Conservation (phyloP, 495 filamentous ascomycete genomes). For the Cladorrhinum samala region DNA sequence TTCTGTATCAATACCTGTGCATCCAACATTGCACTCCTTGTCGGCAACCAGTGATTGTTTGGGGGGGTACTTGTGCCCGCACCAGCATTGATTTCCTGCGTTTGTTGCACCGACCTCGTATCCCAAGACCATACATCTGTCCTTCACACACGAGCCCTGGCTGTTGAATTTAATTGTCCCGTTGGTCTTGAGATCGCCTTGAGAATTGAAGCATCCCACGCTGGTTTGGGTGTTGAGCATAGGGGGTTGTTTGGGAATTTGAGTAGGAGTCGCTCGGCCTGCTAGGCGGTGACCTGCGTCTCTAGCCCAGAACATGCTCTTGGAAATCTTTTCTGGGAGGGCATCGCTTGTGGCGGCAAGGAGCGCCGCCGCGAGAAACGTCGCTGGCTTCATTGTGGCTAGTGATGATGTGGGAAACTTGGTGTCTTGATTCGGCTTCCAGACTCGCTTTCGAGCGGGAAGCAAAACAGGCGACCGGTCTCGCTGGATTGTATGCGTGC, state of each 20-base stretch:
- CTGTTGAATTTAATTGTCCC: conserved; percentile 7
- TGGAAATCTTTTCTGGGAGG: conserved; percentile 14
- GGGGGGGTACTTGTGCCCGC: conserved; percentile 55
- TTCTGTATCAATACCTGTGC: conserved; percentile 47
- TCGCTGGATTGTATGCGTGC: background rate
- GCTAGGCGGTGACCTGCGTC: background rate
- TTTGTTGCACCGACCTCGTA: conserved; percentile 14
- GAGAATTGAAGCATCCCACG: conserved; percentile 29
- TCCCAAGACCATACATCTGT: conserved; percentile 5
- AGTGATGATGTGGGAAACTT: too few species aligned
- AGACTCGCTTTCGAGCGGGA: too few species aligned
- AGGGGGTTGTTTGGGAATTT: conserved; percentile 5
- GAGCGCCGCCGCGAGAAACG: conserved; percentile 14
- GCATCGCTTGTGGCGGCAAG: conserved; percentile 10
- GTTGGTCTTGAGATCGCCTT: conserved; percentile 10
- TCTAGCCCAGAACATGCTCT: too few species aligned
- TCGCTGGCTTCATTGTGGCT: conserved; percentile 25
- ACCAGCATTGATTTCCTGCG: conserved; percentile 46
- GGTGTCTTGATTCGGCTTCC: background rate
- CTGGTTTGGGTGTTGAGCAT: conserved; percentile 1
- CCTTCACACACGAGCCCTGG: conserved; percentile 14
- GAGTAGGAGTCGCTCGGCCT: background rate
- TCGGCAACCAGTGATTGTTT: conserved; percentile 39
- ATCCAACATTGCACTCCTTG: conserved; percentile 48
- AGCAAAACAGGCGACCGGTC: background rate